Evolutionary conservation across 2,329 filamentous ascomycete species (phyloP).

Genomic region (Ascomycota sp.): DNA sequence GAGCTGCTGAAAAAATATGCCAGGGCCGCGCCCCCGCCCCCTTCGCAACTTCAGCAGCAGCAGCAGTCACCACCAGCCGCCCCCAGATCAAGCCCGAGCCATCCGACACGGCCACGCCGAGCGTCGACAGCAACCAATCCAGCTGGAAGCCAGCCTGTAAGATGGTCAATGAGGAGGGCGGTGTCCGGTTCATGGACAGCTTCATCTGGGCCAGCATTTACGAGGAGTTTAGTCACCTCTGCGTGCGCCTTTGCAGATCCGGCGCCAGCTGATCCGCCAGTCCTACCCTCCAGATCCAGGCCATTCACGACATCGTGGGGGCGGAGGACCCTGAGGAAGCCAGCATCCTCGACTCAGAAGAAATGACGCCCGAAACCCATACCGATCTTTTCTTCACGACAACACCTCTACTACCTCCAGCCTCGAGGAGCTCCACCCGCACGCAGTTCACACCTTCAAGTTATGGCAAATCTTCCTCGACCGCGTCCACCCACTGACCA

Average conservation of each 20-base stretch:
- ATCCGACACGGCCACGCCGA: conserved; percentile 7
- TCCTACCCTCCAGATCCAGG: conserved; percentile 22
- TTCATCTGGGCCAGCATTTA: conserved; percentile 32
- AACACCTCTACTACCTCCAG: conserved; percentile 17
- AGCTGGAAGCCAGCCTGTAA: conserved; percentile 27
- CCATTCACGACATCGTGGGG: conserved; percentile 38
- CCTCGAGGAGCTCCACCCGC: conserved; percentile 37
- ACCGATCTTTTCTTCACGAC: conserved; percentile 26
- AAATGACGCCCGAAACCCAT: conserved; percentile 29
- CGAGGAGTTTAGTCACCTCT: conserved; percentile 25
- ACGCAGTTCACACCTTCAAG: conserved; percentile 43
- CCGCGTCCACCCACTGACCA: conserved; percentile 54
- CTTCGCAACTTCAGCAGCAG: no score
- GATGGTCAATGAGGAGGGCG: conserved; percentile 33
- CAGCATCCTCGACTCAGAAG: conserved; percentile 26
- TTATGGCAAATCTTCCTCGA: conserved; percentile 60
- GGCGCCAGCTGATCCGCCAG: neutral
- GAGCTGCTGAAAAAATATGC: conserved; percentile 38
- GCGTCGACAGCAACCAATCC: conserved; percentile 9
- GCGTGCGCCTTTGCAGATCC: neutral
- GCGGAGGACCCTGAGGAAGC: conserved; percentile 26
- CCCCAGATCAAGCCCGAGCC: conserved; percentile 7
- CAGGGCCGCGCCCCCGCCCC: conserved; percentile 11
- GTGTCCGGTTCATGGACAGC: conserved; percentile 36
- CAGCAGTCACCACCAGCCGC: conserved; percentile 3